phyloP scores from a whole-genome alignment of 2,329 filamentous ascomycete species.

The Fonsecaea pedrosoi region DNA sequence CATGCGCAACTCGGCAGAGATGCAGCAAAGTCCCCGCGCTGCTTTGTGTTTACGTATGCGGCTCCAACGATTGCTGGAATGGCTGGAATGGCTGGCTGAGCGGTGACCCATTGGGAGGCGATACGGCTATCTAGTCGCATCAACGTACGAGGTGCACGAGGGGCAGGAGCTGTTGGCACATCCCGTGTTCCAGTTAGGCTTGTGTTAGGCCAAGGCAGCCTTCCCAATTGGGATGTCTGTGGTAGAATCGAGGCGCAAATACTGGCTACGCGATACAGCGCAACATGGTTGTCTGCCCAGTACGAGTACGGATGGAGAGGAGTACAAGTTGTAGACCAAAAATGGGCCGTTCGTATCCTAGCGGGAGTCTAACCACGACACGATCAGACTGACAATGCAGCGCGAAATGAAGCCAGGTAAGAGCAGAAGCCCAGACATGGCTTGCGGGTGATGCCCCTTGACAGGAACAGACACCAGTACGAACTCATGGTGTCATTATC shows the following conservation, averaged over 20 bases:
- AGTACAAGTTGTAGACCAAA: neutral
- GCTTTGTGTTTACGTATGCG: constrained; percentile 5
- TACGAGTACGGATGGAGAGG: neutral
- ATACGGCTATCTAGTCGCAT: constrained; percentile 5
- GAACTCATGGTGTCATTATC: constrained; percentile 28
- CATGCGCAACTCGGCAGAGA: constrained; percentile 7
- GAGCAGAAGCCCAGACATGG: constrained; percentile 17
- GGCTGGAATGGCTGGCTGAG: constrained; percentile 2
- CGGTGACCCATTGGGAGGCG: constrained; percentile 9
- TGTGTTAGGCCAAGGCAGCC: neutral
- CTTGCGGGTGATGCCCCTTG: constrained; percentile 13
- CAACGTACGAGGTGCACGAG: constrained; percentile 1
- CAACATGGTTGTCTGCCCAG: neutral
- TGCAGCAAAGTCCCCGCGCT: neutral
- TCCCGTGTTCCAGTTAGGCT: neutral
- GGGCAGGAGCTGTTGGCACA: neutral
- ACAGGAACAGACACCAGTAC: constrained; percentile 12
- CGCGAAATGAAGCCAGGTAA: constrained; percentile 8
- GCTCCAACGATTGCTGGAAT: neutral
- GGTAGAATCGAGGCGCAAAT: constrained; percentile 1
- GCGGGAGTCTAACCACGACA: neutral
- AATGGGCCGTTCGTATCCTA: neutral
- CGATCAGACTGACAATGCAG: constrained; percentile 5
- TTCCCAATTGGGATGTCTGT: neutral
- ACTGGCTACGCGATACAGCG: neutral